phyloP scores from a whole-genome alignment of 805 yeast species.

The Blastobotrys chiropterorum region DNA sequence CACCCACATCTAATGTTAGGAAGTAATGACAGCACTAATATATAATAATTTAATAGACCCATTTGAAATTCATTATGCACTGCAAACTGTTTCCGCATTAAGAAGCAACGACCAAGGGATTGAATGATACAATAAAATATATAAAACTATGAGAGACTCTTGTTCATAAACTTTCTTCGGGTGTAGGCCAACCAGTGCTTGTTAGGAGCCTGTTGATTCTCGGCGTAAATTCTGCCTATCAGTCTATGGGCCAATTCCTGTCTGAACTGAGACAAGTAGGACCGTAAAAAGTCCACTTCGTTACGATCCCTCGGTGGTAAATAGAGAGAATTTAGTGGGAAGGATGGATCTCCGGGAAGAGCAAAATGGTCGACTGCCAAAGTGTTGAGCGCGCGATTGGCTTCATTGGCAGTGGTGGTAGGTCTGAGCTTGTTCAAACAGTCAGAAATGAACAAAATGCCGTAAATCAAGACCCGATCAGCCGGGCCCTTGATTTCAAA shows the following conservation, averaged over 20 bases:
- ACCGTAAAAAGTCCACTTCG: conserved; percentile 73
- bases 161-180: conserved; percentile 92
- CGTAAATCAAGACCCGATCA: conserved; percentile 88
- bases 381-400: conserved; percentile 57
- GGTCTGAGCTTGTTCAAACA: conserved; percentile 60
- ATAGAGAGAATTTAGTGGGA: conserved; percentile 80
- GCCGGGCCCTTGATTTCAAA: conserved; percentile 95
- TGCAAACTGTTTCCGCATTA: no score
- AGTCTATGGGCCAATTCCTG: conserved; percentile 86
- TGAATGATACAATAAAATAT: no score
- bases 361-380: conserved; percentile 82
- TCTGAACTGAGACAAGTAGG: conserved; percentile 85
- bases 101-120: no score
- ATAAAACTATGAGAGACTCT: conserved; percentile 50
- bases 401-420: conserved; percentile 39
- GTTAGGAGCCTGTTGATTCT: conserved; percentile 53
- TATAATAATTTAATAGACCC: neutral
- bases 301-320: conserved; percentile 65
- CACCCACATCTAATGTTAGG: neutral
- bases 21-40: neutral
- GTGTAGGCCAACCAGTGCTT: conserved; percentile 96
- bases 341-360: conserved; percentile 92
- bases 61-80: no score
- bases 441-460: conserved; percentile 82
- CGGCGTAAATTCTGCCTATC: conserved; percentile 59